Base-by-base conservation (phyloP, 331 rosid genomes). In the Malus hybrid region DNA sequence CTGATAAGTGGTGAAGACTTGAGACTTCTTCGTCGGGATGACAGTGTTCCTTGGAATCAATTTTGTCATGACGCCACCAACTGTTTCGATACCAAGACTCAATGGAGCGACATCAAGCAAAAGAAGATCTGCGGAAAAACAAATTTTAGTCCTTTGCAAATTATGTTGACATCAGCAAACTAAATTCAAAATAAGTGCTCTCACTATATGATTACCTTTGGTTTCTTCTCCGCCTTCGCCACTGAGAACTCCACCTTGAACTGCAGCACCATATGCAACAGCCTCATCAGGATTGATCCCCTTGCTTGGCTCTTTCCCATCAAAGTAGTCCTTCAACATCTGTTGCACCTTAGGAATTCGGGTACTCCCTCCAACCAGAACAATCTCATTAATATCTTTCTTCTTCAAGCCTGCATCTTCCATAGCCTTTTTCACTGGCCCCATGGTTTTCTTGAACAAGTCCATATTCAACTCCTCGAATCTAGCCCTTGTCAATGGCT, bases 281-380 rank as follows among this genome's bases (percentile, higher is more conserved):
- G 88, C 93, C 80, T 88, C 90, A 72, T 88, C 88, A 56, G 92
- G 90, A 76, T 88, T 86, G 44, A 86, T 75, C 28, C 88, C 90
- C 65, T 86, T 88, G 80, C 65, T 84, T 2, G 81, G 86, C 68
- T 88, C 88, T 52, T 86, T 86, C 19, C 93, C 90, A 20, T 88
- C 88, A 44, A 88, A 88, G 71, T 55, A 86, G 18, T 88, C 90
- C 66, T 70, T 67, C 76, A 86, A 73, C 39, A 88, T 75, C 61
- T 88, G 88, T 66, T 88, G 88, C 16, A 86, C 83, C 78, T 86
- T 86, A 1, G 92, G 92, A 79, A 88, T 88, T 14, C 88, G 50
- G 5, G 90, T 88, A 28, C 90, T 88, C 6, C 92, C 90, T 57
- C 90, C 90, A 59, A 86, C 92, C 1, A 86, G 74, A 9, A 88